A percentile compares a stretch with the other conserved stretches of the same genome.
phyloP scores from a whole-genome alignment of 2,329 filamentous ascomycete genomes.

The Cercospora zeae-maydis region DNA sequence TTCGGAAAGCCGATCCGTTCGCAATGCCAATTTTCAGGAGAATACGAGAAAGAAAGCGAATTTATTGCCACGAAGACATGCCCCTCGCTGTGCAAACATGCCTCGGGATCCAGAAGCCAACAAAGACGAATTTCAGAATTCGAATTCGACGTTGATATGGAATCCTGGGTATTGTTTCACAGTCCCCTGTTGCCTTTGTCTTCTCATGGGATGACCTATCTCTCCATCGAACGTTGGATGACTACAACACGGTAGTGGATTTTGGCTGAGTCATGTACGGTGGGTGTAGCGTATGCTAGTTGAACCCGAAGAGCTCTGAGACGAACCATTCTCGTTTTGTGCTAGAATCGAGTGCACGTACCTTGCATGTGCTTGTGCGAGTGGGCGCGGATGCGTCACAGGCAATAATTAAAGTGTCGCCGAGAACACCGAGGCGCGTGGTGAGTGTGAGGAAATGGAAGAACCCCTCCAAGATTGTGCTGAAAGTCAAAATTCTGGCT shows the following conservation, averaged over 20 bases:
- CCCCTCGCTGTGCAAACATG: no score
- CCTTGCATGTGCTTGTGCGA: not conserved
- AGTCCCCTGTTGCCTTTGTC: not conserved
- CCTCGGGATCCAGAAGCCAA: no score
- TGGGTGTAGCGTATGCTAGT: not conserved
- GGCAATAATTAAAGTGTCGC: not conserved
- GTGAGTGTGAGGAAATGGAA: no score
- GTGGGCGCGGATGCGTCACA: not conserved
- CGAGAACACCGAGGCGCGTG: not conserved
- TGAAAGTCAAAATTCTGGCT: slow-evolving; percentile 2
- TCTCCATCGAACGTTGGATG: not conserved
- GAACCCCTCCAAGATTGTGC: not conserved
- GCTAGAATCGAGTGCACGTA: not conserved
- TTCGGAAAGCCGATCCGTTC: no score
- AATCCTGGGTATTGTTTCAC: not conserved
- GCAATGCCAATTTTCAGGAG: no score
- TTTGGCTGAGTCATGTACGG: not conserved
- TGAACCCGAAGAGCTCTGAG: not conserved
- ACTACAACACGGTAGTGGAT: not conserved
- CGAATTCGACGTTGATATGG: not conserved
- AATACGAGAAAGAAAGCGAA: no score
- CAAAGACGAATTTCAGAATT: no score
- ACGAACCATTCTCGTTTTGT: not conserved
- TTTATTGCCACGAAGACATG: no score
- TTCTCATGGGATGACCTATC: not conserved